Evolutionary conservation across 2,329 filamentous ascomycete species (phyloP).

Genomic region (Colletotrichum higginsianum): DNA sequence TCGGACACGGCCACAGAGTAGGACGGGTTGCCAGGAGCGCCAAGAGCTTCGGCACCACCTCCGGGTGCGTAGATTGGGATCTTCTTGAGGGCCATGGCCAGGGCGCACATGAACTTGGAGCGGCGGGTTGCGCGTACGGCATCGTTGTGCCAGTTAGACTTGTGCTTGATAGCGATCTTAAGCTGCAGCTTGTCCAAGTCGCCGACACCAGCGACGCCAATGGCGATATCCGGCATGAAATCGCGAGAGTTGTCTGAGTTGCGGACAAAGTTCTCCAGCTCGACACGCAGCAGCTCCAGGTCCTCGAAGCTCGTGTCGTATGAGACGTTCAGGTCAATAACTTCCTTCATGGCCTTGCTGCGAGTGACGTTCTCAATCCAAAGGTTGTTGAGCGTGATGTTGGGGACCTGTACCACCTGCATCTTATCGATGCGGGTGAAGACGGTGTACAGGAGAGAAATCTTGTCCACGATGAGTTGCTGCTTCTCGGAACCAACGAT

Average conservation of each 20-base stretch:
- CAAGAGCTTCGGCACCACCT: slow-evolving; percentile 74
- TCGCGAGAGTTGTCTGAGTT: slow-evolving; percentile 90
- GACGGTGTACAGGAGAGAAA: slow-evolving; percentile 92
- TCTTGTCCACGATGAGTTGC: slow-evolving; percentile 89
- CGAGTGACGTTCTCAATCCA: slow-evolving; percentile 97
- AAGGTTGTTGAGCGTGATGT: slow-evolving; percentile 91
- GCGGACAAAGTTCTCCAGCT: slow-evolving; percentile 89
- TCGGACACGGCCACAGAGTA: slow-evolving; percentile 86
- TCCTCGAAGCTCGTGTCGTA: slow-evolving; percentile 94
- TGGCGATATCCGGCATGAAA: slow-evolving; percentile 86
- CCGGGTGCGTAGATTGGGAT: slow-evolving; percentile 89
- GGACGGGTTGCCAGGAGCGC: slow-evolving; percentile 80
- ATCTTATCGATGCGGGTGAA: slow-evolving; percentile 84
- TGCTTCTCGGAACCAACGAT: slow-evolving; percentile 72
- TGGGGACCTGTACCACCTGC: slow-evolving; percentile 86
- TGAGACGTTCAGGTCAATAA: slow-evolving; percentile 82
- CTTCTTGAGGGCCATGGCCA: slow-evolving; percentile 87
- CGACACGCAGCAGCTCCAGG: slow-evolving; percentile 84
- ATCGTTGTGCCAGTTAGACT: slow-evolving; percentile 94
- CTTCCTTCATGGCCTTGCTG: slow-evolving; percentile 92
- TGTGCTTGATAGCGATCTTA: slow-evolving; percentile 88
- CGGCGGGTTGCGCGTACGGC: slow-evolving; percentile 83
- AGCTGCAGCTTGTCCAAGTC: slow-evolving; percentile 91
- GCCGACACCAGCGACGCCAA: slow-evolving; percentile 84
- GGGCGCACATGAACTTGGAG: slow-evolving; percentile 97